These are phyloP conservation scores for Dactylellina parvicollis DNA, from an alignment of 2,329 filamentous ascomycete species.

Conservation along the genomic window DNA sequence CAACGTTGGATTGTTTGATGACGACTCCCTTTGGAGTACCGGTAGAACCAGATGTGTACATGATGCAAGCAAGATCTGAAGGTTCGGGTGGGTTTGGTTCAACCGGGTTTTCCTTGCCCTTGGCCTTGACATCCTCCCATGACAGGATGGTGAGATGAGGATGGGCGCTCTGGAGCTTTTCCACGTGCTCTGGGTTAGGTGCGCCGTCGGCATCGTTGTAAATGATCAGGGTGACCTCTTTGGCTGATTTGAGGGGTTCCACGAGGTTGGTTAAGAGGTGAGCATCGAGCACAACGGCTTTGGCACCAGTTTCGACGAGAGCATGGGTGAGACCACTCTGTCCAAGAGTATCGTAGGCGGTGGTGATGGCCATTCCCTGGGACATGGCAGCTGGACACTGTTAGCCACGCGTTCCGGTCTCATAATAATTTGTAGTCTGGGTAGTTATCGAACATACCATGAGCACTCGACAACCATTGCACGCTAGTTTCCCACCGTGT, in stretches of 20 bases:
- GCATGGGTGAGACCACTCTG: slow-evolving; percentile 86
- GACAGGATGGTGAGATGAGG: slow-evolving; percentile 67
- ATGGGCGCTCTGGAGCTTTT: slow-evolving; percentile 69
- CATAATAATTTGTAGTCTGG: neutral
- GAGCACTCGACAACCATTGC: slow-evolving; percentile 85
- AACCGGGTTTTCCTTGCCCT: slow-evolving; percentile 74
- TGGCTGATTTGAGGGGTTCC: slow-evolving; percentile 69
- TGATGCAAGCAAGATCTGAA: slow-evolving; percentile 82
- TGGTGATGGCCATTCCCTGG: slow-evolving; percentile 90
- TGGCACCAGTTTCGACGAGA: slow-evolving; percentile 79
- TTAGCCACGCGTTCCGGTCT: slow-evolving; percentile 3
- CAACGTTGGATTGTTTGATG: slow-evolving; percentile 80
- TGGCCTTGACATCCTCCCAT: slow-evolving; percentile 67
- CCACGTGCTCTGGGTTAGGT: slow-evolving; percentile 65
- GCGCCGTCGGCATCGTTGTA: slow-evolving; percentile 69
- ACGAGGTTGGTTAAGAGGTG: slow-evolving; percentile 73
- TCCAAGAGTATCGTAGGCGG: slow-evolving; percentile 92
- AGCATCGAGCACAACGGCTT: slow-evolving; percentile 87
- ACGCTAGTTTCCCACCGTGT: slow-evolving; percentile 65
- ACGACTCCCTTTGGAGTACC: slow-evolving; percentile 89
- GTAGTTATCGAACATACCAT: slow-evolving; percentile 66
- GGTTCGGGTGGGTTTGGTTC: slow-evolving; percentile 77
- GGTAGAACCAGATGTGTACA: slow-evolving; percentile 89
- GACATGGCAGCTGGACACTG: slow-evolving; percentile 69
- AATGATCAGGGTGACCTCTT: slow-evolving; percentile 70